Evolutionary conservation across 2,329 filamentous ascomycete species (phyloP).

Genomic region (Xylaria polymorpha): DNA sequence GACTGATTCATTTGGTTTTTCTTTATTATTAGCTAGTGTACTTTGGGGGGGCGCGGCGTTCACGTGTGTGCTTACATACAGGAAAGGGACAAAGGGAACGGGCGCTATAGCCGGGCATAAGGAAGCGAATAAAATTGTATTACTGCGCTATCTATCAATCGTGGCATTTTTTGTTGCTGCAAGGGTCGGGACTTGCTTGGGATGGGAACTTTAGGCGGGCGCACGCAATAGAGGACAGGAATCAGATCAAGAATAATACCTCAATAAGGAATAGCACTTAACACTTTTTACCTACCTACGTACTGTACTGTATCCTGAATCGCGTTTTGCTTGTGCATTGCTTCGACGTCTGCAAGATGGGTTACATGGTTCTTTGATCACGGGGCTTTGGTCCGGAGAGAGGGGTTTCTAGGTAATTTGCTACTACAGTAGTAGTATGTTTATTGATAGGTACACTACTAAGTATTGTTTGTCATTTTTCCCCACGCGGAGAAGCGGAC

Average conservation of each 20-base stretch:
- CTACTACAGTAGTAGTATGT: no score
- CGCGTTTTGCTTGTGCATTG: constrained; percentile 30
- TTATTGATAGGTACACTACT: no score
- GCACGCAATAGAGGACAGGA: constrained; percentile 23
- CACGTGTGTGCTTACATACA: constrained; percentile 11
- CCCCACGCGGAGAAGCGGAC: constrained; percentile 20
- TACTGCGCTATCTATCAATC: constrained; percentile 2
- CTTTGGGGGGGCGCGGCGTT: constrained; percentile 25
- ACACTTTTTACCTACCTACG: background rate
- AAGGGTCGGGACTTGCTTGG: background rate
- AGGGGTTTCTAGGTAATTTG: constrained; percentile 1
- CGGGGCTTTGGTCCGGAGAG: constrained; percentile 23
- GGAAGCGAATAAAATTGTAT: constrained; percentile 18
- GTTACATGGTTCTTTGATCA: constrained; percentile 36
- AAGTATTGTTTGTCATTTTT: background rate
- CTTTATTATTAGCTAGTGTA: constrained; percentile 13
- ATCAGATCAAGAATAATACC: constrained; percentile 27
- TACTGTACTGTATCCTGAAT: background rate
- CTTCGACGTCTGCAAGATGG: constrained; percentile 35
- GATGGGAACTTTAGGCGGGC: constrained; percentile 17
- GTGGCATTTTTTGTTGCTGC: constrained; percentile 12
- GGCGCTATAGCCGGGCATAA: constrained; percentile 7
- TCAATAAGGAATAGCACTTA: constrained; percentile 19
- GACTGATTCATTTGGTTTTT: constrained; percentile 25
- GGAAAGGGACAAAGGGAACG: constrained; percentile 7